Evolutionary conservation across 2,329 filamentous ascomycete genomes (phyloP), one percentile per base, ranked within the genome.

Genomic region (Neonectria sp.): DNA sequence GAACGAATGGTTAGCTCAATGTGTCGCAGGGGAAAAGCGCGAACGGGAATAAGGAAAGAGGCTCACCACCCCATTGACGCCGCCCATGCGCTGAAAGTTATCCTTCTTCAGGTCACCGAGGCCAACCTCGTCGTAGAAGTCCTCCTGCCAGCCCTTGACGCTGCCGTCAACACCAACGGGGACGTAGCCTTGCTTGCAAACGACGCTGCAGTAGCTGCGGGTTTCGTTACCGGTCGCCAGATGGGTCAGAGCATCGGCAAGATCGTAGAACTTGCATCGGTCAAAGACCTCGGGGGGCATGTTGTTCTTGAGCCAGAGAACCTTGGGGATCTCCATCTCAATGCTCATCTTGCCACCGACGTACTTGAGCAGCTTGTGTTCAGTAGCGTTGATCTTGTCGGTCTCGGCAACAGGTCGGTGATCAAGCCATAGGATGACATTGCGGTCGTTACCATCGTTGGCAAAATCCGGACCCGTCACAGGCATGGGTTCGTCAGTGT

Each of bases 271-370:
- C 82, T 97, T 98, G 90, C 95, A 98, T 69, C 92, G 91, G 63
- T 92, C 91, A 76, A 98, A 99, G 17, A 96, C 86, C 76, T 97
- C 93, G 62, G 92, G 88, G 3, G 96, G 93, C 96, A 99, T 98
- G 83, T 98, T 90, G 82, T 97, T 97, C 88, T 98, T 98, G 78
- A 99, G 88, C 96, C 96, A 99, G 65, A 98, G 87, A 1, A 98
- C 94, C 84, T 99, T 99, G 71, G 96, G 96, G 63, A 99, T 97
- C 81, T 99, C 96, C 96, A 99, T 99, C 86, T 99, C 96, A 72
- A 98, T 95, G 79, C 94, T 97, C 96, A 99, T 99, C 80, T 93
- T 95, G 70, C 96, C 96, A 74, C 96, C 96, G 21, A 99, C 96
- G 79, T 99, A 99, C 77, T 95, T 93, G 66, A 99, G 89, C 60